These are phyloP conservation scores for Petrea volubilis DNA, from an alignment of 257 asterid genomes.

Conservation along the genomic window DNA sequence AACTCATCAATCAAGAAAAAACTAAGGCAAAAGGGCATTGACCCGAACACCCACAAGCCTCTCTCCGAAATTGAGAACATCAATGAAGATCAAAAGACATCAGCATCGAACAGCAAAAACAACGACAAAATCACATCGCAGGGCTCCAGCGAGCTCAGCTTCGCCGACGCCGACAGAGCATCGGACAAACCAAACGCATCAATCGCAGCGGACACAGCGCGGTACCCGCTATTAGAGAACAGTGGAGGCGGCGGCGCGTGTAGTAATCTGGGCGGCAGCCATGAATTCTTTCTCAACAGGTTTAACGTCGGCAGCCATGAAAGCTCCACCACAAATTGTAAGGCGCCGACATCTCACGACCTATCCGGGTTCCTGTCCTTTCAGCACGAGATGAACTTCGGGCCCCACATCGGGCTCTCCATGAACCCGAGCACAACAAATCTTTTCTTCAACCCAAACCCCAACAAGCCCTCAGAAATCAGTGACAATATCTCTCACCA, in stretches of 20 bases:
- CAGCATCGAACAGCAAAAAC: conserved; percentile 33
- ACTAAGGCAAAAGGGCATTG: conserved; percentile 81
- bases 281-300: conserved; percentile 69
- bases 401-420: conserved; percentile 46
- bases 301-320: conserved; percentile 53
- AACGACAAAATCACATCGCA: conserved; percentile 45
- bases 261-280: conserved; percentile 30
- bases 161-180: conserved; percentile 30
- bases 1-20: conserved; percentile 91
- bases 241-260: no score
- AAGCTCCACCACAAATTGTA: conserved; percentile 27
- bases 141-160: conserved; percentile 53
- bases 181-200: conserved; percentile 30
- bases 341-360: conserved; percentile 24
- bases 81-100: conserved; percentile 27
- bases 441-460: conserved; percentile 39
- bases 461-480: conserved; percentile 36
- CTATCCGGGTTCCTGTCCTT: conserved; percentile 49
- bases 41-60: conserved; percentile 85
- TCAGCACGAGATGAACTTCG: conserved; percentile 40
- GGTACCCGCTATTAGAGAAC: conserved; percentile 31
- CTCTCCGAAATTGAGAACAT: conserved; percentile 44
- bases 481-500: conserved; percentile 32
- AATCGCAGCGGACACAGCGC: conserved; percentile 16
- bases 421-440: conserved; percentile 30